phyloP scores from a whole-genome alignment of 108 stramenopile species.

The Nitzschia palea region DNA sequence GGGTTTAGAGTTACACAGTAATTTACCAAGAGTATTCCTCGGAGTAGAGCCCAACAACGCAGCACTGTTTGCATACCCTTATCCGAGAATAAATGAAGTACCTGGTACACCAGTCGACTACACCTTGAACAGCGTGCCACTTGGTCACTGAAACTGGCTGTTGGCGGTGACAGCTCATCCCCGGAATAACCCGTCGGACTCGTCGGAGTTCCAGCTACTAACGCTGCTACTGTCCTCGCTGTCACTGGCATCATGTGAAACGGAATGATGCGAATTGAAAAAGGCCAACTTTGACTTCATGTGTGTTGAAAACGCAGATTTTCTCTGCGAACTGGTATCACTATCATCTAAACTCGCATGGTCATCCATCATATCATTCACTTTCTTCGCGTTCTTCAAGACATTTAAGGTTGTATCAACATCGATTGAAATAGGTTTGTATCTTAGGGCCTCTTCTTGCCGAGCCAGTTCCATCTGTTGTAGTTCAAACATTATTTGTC shows the following conservation, averaged over 20 bases:
- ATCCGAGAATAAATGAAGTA: too few species aligned
- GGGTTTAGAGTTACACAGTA: too few species aligned
- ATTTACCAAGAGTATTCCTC: too few species aligned
- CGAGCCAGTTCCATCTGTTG: not conserved
- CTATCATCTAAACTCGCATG: not conserved
- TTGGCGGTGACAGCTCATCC: not conserved
- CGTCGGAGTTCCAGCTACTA: slow-evolving; percentile 7
- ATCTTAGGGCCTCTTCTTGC: not conserved
- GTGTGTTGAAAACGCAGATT: not conserved
- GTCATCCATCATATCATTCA: not conserved
- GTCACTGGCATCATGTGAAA: not conserved
- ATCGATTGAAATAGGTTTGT: not conserved
- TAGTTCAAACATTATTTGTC: slow-evolving; percentile 1
- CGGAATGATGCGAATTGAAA: slow-evolving; percentile 4
- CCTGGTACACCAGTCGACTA: too few species aligned
- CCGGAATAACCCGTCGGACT: slow-evolving; percentile 6
- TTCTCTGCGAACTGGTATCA: not conserved
- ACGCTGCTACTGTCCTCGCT: slow-evolving; percentile 4
- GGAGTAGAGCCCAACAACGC: too few species aligned
- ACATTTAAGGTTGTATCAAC: not conserved
- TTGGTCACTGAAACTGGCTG: too few species aligned
- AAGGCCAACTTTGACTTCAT: slow-evolving; percentile 3
- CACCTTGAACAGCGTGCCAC: too few species aligned
- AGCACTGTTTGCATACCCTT: too few species aligned
- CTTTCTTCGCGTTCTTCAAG: not conserved